These are phyloP conservation scores for Debaryomyces subglobosus DNA, from an alignment of 1,139 yeast species.

Conservation along the genomic window DNA sequence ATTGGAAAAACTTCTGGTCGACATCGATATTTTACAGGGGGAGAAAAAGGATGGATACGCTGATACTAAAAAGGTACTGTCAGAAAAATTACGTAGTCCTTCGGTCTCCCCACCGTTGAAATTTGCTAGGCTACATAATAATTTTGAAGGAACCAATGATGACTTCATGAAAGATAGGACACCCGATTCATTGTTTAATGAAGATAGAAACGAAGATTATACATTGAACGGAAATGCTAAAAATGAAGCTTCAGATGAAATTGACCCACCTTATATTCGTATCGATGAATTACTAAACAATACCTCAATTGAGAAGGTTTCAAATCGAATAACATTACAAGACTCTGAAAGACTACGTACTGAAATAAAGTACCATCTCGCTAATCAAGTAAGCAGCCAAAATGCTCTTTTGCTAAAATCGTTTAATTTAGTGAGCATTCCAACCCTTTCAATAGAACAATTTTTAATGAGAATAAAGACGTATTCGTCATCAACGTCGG, in stretches of 20 bases:
- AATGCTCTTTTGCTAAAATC: slow-evolving; percentile 33
- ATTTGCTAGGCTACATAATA: slow-evolving; percentile 19
- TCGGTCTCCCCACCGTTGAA: slow-evolving; percentile 26
- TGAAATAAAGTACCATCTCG: slow-evolving; percentile 24
- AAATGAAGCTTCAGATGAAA: not conserved
- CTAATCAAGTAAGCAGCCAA: slow-evolving; percentile 23
- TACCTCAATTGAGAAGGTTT: not conserved
- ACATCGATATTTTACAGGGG: slow-evolving; percentile 14
- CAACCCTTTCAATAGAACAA: slow-evolving; percentile 38
- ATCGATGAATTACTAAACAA: slow-evolving; percentile 26
- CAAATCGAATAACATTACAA: slow-evolving; percentile 6
- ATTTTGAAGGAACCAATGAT: slow-evolving; percentile 8
- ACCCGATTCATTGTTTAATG: slow-evolving; percentile 16
- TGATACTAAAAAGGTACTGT: not conserved
- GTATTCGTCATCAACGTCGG: slow-evolving; percentile 46
- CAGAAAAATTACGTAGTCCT: slow-evolving; percentile 16
- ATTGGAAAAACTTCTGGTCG: slow-evolving; percentile 28
- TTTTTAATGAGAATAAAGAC: slow-evolving; percentile 44
- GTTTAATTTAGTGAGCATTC: slow-evolving; percentile 40
- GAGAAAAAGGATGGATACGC: not conserved
- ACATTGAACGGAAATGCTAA: slow-evolving; percentile 2
- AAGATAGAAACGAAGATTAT: slow-evolving; percentile 12
- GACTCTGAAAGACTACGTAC: slow-evolving; percentile 17
- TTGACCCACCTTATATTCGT: slow-evolving; percentile 23
- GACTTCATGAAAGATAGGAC: slow-evolving; percentile 15